Evolutionary conservation across 2,329 filamentous ascomycete genomes (phyloP).

Genomic region (Emergomyces africanus): DNA sequence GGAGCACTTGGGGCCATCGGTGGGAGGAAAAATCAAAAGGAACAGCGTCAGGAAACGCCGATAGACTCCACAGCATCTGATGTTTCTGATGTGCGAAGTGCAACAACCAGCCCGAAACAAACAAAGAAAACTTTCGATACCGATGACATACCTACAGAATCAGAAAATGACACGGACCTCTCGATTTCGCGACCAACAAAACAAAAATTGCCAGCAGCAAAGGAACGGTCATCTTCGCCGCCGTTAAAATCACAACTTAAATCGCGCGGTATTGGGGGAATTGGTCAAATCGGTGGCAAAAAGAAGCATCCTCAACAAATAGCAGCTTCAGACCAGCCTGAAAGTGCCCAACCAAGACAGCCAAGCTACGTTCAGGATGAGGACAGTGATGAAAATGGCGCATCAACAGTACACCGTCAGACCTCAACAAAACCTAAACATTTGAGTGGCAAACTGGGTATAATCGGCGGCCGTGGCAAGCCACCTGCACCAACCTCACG

Average conservation of each 20-base stretch:
- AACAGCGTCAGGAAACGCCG: neutral
- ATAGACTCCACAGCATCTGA: conserved; percentile 3
- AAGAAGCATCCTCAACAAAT: conserved; percentile 13
- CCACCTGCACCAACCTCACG: neutral
- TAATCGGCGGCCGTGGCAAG: conserved; percentile 18
- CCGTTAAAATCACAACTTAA: conserved; percentile 8
- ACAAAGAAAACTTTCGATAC: neutral
- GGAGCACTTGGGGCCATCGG: neutral
- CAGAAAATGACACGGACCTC: conserved; percentile 5
- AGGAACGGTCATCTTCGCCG: neutral
- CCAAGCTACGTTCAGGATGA: conserved; percentile 9
- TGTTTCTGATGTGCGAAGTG: neutral
- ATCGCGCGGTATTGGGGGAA: conserved; percentile 8
- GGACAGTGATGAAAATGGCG: conserved; percentile 1
- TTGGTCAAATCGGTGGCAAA: conserved; percentile 23
- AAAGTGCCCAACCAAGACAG: conserved; percentile 5
- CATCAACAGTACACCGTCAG: conserved; percentile 4
- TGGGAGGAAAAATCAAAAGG: conserved; percentile 3
- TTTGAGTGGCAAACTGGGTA: conserved; percentile 20
- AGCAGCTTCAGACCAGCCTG: neutral
- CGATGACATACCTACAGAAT: conserved; percentile 4
- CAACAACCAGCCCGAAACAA: neutral
- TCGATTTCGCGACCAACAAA: conserved; percentile 2
- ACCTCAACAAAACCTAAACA: conserved; percentile 11
- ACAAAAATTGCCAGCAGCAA: conserved; percentile 1